Base-by-base conservation (phyloP, 2,329 filamentous ascomycete genomes). In the Parafenestella ontariensis region DNA sequence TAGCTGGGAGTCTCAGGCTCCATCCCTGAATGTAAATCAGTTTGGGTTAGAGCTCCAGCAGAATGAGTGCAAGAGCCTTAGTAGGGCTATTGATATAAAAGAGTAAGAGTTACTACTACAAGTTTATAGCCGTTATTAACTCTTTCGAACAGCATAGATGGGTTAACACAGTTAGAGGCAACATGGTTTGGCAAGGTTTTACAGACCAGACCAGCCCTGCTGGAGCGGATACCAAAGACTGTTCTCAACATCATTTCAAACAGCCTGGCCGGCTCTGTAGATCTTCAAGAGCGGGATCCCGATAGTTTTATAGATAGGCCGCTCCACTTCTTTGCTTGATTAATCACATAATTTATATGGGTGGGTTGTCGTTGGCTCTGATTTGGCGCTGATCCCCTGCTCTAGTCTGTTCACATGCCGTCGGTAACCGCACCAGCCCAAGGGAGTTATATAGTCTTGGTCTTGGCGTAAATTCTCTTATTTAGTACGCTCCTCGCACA, bases 121-220 rank as follows among this genome's bases (percentile, higher is more conserved):
- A 10, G n/a, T n/a, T n/a, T n/a, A n/a, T n/a, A n/a, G n/a, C n/a
- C n/a, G n/a, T n/a, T n/a, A n/a, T n/a, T n/a, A n/a, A n/a, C n/a
- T n/a, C n/a, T n/a, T n/a, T 36, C 4, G 8, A 47, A 51, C n/a
- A 59, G 56, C 17, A 51, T 59, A 46, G 56, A 59, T 28, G 6
- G 15, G 36, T 23, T 54, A 3, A 57, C 42, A 18, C 23, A 26
- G 21, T 33, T 1, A 1, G 39, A 57, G 50, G 54, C 39, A 24
- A 9, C 8, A 39, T 57, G 24, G 54, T 57, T 57, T 26, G n/a
- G 50, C 8, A 11, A 54, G 33, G 46, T 50, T 2, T 26, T 57
- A 17, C 42, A 57, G 43, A 49, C 54, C 20, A 57, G 54, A 23
- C 46, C 18, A 20, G 50, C 11, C 40, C 46, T 57, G 6, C 46